Evolutionary conservation across 2,329 filamentous ascomycete species (phyloP), one percentile per base, ranked within the genome.

Genomic region (Cadophora luteo-olivacea): DNA sequence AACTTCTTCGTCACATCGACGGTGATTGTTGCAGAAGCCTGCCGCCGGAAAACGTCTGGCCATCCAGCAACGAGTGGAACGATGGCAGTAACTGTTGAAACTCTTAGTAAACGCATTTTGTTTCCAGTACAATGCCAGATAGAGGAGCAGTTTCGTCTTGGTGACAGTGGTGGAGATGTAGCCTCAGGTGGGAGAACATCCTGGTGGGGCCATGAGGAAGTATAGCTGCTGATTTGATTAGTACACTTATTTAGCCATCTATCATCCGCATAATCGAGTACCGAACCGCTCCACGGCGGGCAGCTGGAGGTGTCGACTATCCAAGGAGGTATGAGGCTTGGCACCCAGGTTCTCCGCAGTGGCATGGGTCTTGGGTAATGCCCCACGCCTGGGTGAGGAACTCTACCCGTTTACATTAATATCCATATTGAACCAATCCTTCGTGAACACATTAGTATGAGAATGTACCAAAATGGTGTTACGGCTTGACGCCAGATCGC

Each of bases 381-480:
- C 4, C 6, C 14, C 16, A 11, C 11, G 19, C 22, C 57, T 45
- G 14, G 12, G 5, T 19, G 36, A 25, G 8, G 29, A 33, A 16
- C 57, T 33, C 29, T 55, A 64, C 4, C 61, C 32, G 14, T 55
- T 66, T 19, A 58, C 61, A 62, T 67, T 72, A 5, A 70, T 65
- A 66, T 73, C 71, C 67, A 76, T 70, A 62, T 75, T 75, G 57
- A 76, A 77, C 72, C 73, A 77, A 64, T 76, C 72, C 55, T 58
- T 16, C 19, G 32, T n/a, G 9, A 24, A 38, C 8, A 14, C n/a
- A 24, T 58, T 24, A 58, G 55, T 38, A 33, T 32, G 24, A 7
- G n/a, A 38, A 11, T 24, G n/a, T 7, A n/a, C 3, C 19, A 49
- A 22, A 22, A 49, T n/a, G n/a, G n/a, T n/a, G 7, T 45, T 41